phyloP scores from a whole-genome alignment of 2,329 filamentous ascomycete genomes.

The Fonsecaea erecta region DNA sequence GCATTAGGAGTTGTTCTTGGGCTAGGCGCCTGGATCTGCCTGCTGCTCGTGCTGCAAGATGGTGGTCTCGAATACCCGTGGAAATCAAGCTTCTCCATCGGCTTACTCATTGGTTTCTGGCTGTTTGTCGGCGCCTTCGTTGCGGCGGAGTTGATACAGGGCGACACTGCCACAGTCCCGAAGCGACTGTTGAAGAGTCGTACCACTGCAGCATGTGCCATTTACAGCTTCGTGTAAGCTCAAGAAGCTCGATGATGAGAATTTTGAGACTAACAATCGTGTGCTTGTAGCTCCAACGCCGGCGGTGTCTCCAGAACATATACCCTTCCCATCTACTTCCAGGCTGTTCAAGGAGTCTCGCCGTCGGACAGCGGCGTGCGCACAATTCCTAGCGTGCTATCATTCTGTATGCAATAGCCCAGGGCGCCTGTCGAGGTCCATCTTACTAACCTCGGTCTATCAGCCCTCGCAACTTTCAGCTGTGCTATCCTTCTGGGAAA shows the following conservation, averaged over 20 bases:
- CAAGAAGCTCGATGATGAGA: slow-evolving; percentile 33
- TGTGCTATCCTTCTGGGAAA: slow-evolving; percentile 39
- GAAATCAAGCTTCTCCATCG: slow-evolving; percentile 55
- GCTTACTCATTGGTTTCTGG: slow-evolving; percentile 56
- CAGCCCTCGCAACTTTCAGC: slow-evolving; percentile 36
- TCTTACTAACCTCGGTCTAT: not conserved
- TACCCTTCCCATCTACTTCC: slow-evolving; percentile 57
- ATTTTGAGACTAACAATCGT: slow-evolving; percentile 22
- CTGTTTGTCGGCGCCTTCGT: slow-evolving; percentile 46
- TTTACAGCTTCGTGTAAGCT: slow-evolving; percentile 38
- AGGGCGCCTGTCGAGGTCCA: not conserved
- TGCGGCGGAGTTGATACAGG: slow-evolving; percentile 43
- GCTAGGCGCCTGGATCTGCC: slow-evolving; percentile 57
- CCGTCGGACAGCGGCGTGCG: slow-evolving; percentile 46
- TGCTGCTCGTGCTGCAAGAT: slow-evolving; percentile 63
- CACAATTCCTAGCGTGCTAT: slow-evolving; percentile 49
- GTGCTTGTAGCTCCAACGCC: slow-evolving; percentile 2
- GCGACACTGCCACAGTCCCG: slow-evolving; percentile 34
- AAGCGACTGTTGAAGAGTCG: slow-evolving; percentile 39
- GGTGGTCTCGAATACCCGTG: slow-evolving; percentile 60
- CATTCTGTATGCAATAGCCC: not conserved
- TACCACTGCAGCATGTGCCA: slow-evolving; percentile 25
- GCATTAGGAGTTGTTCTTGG: slow-evolving; percentile 56
- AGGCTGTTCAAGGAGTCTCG: slow-evolving; percentile 44
- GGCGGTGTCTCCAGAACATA: slow-evolving; percentile 43